Evolutionary conservation across 2,329 filamentous ascomycete genomes (phyloP).

Genomic region (Pseudocercospora pini-densiflorae): DNA sequence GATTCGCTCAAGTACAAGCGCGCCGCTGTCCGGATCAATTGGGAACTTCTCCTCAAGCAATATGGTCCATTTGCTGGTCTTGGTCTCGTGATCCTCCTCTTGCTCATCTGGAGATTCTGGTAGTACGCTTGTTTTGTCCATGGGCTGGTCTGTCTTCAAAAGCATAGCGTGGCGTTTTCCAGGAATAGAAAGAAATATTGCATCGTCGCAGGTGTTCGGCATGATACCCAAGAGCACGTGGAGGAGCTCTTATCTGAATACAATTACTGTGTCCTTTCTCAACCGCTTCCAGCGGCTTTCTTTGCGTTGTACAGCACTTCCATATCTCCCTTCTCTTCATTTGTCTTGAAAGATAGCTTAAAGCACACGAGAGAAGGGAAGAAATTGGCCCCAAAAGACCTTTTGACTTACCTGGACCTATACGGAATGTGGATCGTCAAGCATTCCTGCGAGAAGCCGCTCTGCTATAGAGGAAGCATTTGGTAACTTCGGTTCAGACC

Average conservation of each 20-base stretch:
- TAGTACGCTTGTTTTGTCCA: constrained; percentile 45
- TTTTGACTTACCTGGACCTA: background rate
- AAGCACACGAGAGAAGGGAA: constrained; percentile 4
- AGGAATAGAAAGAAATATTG: constrained; percentile 22
- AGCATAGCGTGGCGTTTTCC: constrained; percentile 34
- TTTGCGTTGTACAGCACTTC: background rate
- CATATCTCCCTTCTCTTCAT: constrained; percentile 1
- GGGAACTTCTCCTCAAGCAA: constrained; percentile 94
- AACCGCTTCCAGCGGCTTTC: background rate
- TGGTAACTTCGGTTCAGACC: background rate
- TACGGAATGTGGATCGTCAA: background rate
- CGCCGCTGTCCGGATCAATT: constrained; percentile 95
- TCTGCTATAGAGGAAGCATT: background rate
- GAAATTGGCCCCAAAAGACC: too few species aligned
- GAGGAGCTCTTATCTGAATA: constrained; percentile 21
- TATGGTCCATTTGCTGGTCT: constrained; percentile 89
- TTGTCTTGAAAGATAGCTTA: constrained; percentile 17
- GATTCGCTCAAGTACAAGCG: constrained; percentile 93
- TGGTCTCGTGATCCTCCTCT: constrained; percentile 79
- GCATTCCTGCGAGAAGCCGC: background rate
- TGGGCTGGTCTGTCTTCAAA: constrained; percentile 15
- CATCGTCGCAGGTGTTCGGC: constrained; percentile 22
- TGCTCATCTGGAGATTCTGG: constrained; percentile 94
- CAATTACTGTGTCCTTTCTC: constrained; percentile 1
- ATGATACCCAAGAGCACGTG: constrained; percentile 34